Evolutionary conservation across 768 basidiomycete genomes (phyloP).

Genomic region (Auricularia sp.): DNA sequence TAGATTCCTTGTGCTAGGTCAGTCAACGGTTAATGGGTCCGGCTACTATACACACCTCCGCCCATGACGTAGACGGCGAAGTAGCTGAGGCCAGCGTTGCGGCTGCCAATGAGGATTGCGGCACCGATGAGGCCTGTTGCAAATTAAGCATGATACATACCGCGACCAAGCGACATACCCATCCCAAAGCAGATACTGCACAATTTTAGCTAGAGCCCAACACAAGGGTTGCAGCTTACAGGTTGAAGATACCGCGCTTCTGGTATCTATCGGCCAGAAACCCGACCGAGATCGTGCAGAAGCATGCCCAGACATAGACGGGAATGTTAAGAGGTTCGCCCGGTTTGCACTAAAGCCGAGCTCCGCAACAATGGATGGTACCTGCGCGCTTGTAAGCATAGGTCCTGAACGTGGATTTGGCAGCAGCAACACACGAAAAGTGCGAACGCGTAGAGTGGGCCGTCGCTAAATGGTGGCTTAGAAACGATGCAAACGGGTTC

Average conservation of each 20-base stretch:
- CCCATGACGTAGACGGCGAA: slow-evolving; percentile 57
- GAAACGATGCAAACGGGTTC: neutral
- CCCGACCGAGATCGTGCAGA: slow-evolving; percentile 54
- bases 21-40: too few species aligned
- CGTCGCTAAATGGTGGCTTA: slow-evolving; percentile 25
- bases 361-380: neutral
- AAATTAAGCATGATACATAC: neutral
- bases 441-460: slow-evolving; percentile 48
- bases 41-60: slow-evolving; percentile 35
- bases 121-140: slow-evolving; percentile 16
- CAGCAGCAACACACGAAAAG: slow-evolving; percentile 39
- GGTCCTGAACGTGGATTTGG: slow-evolving; percentile 9
- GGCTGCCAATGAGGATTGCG: slow-evolving; percentile 56
- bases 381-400: too few species aligned
- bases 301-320: slow-evolving; percentile 60
- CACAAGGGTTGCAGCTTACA: slow-evolving; percentile 31
- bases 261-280: slow-evolving; percentile 53
- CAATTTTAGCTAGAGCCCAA: neutral
- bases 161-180: slow-evolving; percentile 15
- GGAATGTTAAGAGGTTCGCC: slow-evolving; percentile 74
- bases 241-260: slow-evolving; percentile 52
- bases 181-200: slow-evolving; percentile 12
- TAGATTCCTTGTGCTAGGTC: slow-evolving; percentile 50
- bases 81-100: slow-evolving; percentile 56
- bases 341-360: slow-evolving; percentile 44